phyloP scores from a whole-genome alignment of 805 yeast genomes.

The Ogataea paradorogensis region DNA sequence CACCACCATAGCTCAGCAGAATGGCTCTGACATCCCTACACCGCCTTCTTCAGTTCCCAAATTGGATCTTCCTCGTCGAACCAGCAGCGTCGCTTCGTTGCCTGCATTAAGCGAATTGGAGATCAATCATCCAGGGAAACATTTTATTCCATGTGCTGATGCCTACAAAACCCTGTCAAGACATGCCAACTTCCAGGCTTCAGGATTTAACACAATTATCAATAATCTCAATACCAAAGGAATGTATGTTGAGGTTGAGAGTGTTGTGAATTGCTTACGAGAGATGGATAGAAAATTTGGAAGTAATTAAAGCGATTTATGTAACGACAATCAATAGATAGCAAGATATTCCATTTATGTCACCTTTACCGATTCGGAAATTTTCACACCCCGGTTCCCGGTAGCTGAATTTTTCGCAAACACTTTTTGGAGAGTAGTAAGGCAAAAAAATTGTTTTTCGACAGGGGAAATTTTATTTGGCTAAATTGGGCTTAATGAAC shows the following conservation, averaged over 20 bases:
- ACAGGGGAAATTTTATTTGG: slow-evolving; percentile 7
- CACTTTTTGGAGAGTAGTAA: neutral
- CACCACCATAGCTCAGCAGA: slow-evolving; percentile 63
- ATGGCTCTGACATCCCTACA: slow-evolving; percentile 17
- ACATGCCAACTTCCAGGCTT: slow-evolving; percentile 71
- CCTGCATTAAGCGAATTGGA: slow-evolving; percentile 30
- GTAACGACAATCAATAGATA: slow-evolving; percentile 1
- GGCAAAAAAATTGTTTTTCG: slow-evolving; percentile 3
- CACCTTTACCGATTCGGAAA: slow-evolving; percentile 5
- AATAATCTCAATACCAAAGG: slow-evolving; percentile 77
- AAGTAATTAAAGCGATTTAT: slow-evolving; percentile 18
- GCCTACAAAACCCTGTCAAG: slow-evolving; percentile 85
- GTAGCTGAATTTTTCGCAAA: slow-evolving; percentile 1
- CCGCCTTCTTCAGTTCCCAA: slow-evolving; percentile 16
- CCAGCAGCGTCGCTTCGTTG: slow-evolving; percentile 21
- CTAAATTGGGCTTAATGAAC: neutral
- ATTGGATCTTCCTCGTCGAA: slow-evolving; percentile 16
- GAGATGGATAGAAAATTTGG: slow-evolving; percentile 70
- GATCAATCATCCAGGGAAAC: slow-evolving; percentile 38
- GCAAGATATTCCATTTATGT: neutral
- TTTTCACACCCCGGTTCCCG: slow-evolving; percentile 7
- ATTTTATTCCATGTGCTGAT: slow-evolving; percentile 81
- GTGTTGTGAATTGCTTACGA: slow-evolving; percentile 79
- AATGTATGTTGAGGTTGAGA: slow-evolving; percentile 88
- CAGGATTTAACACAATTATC: slow-evolving; percentile 71